These are phyloP conservation scores for Podila horticola DNA, from an alignment of 192 early-diverging fungal genomes.

Conservation along the genomic window DNA sequence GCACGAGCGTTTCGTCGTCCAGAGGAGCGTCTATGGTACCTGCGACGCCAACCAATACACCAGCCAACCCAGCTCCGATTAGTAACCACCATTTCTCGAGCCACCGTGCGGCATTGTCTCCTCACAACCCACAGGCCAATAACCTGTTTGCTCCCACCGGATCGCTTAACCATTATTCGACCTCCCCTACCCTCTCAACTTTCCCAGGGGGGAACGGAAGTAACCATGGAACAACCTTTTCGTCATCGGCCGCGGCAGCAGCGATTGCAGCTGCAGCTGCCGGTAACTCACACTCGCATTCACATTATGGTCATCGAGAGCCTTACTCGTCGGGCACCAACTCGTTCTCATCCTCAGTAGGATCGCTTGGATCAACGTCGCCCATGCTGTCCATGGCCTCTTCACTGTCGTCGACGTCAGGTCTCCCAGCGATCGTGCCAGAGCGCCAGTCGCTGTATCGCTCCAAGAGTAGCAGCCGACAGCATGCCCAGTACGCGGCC, in stretches of 20 bases:
- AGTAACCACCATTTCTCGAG: slow-evolving; percentile 31
- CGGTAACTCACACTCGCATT: background rate
- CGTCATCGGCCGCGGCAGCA: slow-evolving; percentile 14
- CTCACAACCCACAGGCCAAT: slow-evolving; percentile 17
- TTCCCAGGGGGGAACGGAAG: slow-evolving; percentile 29
- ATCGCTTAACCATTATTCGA: slow-evolving; percentile 25
- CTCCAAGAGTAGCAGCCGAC: slow-evolving; percentile 46
- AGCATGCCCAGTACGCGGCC: slow-evolving; percentile 25
- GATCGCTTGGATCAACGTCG: slow-evolving; percentile 38
- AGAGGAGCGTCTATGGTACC: slow-evolving; percentile 29
- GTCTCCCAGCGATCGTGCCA: slow-evolving; percentile 43
- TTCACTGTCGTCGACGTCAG: slow-evolving; percentile 40
- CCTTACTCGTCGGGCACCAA: slow-evolving; percentile 36
- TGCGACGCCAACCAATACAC: slow-evolving; percentile 48
- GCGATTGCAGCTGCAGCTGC: slow-evolving; percentile 16
- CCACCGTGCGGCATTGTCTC: slow-evolving; percentile 32
- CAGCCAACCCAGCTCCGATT: slow-evolving; percentile 46
- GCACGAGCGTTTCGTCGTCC: slow-evolving; percentile 37
- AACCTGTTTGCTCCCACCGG: slow-evolving; percentile 9
- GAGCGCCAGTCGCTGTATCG: slow-evolving; percentile 47
- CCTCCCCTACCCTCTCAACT: slow-evolving; percentile 25
- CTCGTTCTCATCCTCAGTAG: slow-evolving; percentile 41
- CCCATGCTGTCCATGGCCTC: slow-evolving; percentile 50
- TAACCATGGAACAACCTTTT: slow-evolving; percentile 8
- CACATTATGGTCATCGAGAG: slow-evolving; percentile 4